Evolutionary conservation across 495 filamentous ascomycete genomes (phyloP).

Genomic region (Aspergillus sclerotiicarbonarius): DNA sequence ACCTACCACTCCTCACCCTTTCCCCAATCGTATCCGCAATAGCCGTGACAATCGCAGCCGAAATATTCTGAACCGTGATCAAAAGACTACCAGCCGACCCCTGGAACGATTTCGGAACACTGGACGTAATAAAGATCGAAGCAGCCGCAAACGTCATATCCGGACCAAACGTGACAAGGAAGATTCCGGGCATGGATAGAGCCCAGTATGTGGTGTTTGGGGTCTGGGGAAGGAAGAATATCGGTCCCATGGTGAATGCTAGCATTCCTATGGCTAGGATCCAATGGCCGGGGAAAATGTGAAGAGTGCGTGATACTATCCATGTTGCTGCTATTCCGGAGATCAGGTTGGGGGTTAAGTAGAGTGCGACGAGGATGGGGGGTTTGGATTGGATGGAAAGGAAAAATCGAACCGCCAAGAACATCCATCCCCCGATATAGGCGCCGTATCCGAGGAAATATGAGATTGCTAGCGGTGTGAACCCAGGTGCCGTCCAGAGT

Average conservation of each 20-base stretch:
- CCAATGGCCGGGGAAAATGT: constrained; percentile 45
- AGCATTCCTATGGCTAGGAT: constrained; percentile 38
- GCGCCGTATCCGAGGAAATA: constrained; percentile 48
- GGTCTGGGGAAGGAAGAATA: constrained; percentile 32
- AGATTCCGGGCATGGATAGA: constrained; percentile 28
- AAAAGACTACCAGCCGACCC: constrained; percentile 28
- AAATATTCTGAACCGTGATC: constrained; percentile 29
- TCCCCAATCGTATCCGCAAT: constrained; percentile 46
- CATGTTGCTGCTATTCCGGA: constrained; percentile 42
- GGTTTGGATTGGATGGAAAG: constrained; percentile 37
- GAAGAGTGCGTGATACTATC: constrained; percentile 40
- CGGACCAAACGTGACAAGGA: constrained; percentile 30
- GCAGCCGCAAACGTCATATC: constrained; percentile 33
- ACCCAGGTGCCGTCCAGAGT: constrained; percentile 38
- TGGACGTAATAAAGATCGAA: constrained; percentile 33
- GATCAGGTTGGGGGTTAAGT: constrained; percentile 41
- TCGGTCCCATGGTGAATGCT: constrained; percentile 29
- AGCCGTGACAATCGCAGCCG: constrained; percentile 42
- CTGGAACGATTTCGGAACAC: constrained; percentile 29
- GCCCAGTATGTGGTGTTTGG: constrained; percentile 28
- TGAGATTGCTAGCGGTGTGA: constrained; percentile 39
- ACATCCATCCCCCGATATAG: constrained; percentile 46
- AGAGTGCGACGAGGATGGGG: constrained; percentile 39
- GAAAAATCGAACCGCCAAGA: constrained; percentile 50
- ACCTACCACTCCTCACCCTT: constrained; percentile 28